Percentiles rank a stretch among this genome's conserved stretches.
Conservation (phyloP, 805 yeast genomes). For the Wickerhamiella parazyma region DNA sequence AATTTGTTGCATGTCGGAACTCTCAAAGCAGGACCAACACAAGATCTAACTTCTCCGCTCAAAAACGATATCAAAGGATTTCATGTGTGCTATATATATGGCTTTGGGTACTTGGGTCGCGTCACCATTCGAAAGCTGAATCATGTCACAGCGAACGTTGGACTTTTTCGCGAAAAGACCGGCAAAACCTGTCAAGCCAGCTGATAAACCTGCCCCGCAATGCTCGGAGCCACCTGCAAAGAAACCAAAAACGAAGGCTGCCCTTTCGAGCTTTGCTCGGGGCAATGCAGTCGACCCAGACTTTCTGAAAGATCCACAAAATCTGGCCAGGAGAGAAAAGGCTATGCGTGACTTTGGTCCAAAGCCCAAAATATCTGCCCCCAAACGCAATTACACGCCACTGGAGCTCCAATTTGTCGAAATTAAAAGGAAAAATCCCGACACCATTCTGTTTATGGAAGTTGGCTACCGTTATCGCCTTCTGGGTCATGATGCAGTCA, state of each 20-base stretch:
- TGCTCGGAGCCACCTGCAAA: not conserved
- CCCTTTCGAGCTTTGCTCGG: not conserved
- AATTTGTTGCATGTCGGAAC: too few species aligned
- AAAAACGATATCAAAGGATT: too few species aligned
- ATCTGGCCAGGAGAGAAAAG: not conserved
- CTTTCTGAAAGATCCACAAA: slow-evolving; percentile 3
- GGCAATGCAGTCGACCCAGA: slow-evolving; percentile 4
- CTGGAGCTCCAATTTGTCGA: slow-evolving; percentile 64
- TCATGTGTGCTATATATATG: too few species aligned
- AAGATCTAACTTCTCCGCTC: too few species aligned
- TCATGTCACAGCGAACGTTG: slow-evolving; percentile 6
- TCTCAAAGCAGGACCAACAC: too few species aligned
- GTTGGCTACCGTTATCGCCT: slow-evolving; percentile 88
- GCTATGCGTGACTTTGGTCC: slow-evolving; percentile 3
- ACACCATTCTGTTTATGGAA: slow-evolving; percentile 66
- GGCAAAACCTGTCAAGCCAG: not conserved
- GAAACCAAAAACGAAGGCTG: not conserved
- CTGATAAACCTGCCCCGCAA: not conserved
- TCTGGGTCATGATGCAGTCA: slow-evolving; percentile 70
- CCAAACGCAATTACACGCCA: slow-evolving; percentile 37
- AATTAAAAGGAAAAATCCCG: slow-evolving; percentile 45
- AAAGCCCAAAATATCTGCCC: not conserved
- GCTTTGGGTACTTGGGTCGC: too few species aligned
- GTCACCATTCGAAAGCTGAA: too few species aligned
- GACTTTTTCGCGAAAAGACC: slow-evolving; percentile 4